These are phyloP conservation scores for Suhomyces coccinellae DNA, from an alignment of 1,139 yeast species.

Conservation along the genomic window DNA sequence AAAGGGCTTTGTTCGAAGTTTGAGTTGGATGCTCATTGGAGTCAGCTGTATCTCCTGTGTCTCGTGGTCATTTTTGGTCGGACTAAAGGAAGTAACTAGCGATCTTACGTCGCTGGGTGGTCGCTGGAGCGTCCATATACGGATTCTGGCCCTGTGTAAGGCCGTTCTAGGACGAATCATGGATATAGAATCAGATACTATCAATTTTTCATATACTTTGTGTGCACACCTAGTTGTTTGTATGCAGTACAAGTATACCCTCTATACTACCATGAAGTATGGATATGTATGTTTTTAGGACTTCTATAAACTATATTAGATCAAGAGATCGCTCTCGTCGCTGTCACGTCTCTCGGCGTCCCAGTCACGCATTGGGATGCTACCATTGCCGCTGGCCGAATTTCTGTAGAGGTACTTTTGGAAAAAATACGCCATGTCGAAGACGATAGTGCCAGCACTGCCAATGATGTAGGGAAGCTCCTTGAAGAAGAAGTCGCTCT, in stretches of 20 bases:
- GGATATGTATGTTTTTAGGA: background rate
- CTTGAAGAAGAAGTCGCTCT: constrained; percentile 52
- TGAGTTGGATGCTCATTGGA: constrained; percentile 9
- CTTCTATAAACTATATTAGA: background rate
- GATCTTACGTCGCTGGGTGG: background rate
- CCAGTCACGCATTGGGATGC: constrained; percentile 32
- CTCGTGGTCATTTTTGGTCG: background rate
- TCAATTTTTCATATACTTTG: background rate
- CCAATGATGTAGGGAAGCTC: constrained; percentile 86
- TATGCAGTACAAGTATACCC: background rate
- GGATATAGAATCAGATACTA: background rate
- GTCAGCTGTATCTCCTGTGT: background rate
- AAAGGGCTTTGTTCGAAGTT: constrained; percentile 12
- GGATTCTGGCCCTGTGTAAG: background rate
- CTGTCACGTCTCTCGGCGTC: constrained; percentile 11
- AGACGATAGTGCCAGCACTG: constrained; percentile 79
- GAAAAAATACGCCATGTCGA: constrained; percentile 73
- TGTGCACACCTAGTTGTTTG: background rate
- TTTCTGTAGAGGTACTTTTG: constrained; percentile 51
- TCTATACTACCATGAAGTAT: too few species aligned
- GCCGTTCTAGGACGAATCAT: constrained; percentile 1
- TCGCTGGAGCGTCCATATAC: background rate
- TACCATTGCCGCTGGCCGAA: constrained; percentile 27
- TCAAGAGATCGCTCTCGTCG: constrained; percentile 7
- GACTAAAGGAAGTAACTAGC: constrained; percentile 1